Evolutionary conservation across 1,284 basidiomycete species (phyloP), one percentile per base, ranked within the genome.

Genomic region (Melanopsichium pennsylvanicum): DNA sequence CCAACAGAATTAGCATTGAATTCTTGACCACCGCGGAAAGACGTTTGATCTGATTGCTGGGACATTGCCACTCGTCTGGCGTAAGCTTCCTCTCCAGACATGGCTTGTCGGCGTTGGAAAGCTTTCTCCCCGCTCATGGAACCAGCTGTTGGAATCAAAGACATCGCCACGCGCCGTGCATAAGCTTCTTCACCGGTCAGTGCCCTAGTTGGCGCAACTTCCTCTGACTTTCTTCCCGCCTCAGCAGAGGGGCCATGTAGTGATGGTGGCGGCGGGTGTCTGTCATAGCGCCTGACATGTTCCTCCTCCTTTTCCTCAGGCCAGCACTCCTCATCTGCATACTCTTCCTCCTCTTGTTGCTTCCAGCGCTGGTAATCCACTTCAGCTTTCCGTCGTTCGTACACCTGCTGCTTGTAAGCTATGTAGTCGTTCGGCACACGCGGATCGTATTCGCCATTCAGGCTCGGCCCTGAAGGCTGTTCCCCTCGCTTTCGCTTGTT

Each of bases 391-490:
- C 72, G 49, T n/a, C 72, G 43, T 2, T 70, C 56, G 36, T 62
- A 61, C 6, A 80, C 36, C n/a, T 71, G 16, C 19, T 52, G 56
- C 39, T 66, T 78, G 36, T 69, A 77, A 6, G 52, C 61, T 9
- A 64, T 40, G 38, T 78, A 80, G 43, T 79, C 76, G 41, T 76
- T 80, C 8, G 78, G 78, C 2, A 70, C 21, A 8, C 60, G 49
- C 2, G 73, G 74, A 29, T 80, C 77, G 54, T 80, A 80, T 13
- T 78, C 76, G 2, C 58, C 70, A 18, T 74, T 72, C 68, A 73
- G 48, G 31, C 68, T 66, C 21, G 52, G 56, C 26, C 59, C 66
- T 5, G 19, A 16, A 2, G 64, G 43, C 25, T 59, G 69, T 9
- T 22, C 45, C 6, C 44, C 54, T 18, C 57, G 39, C 31, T 59